A percentile compares a stretch with the other conserved stretches of the same genome.
Evolutionary conservation across 2,329 filamentous ascomycete species (phyloP).

Genomic region (Xylariaceae sp.): DNA sequence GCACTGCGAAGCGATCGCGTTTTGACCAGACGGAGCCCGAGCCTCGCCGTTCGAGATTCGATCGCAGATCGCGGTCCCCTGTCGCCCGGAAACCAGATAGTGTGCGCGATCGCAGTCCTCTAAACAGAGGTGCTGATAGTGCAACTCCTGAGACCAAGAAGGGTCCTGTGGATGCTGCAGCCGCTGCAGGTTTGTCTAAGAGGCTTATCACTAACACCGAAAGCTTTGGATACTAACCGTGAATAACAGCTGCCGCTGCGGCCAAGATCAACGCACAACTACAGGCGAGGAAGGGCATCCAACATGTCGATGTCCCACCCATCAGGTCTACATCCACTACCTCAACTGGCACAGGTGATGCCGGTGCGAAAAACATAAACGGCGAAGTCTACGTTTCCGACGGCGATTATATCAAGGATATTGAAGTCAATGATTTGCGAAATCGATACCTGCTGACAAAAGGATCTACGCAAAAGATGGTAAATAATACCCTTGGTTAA

Average conservation of each 20-base stretch:
- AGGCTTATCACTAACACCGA: constrained; percentile 1
- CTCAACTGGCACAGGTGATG: constrained; percentile 48
- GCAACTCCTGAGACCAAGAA: constrained; percentile 52
- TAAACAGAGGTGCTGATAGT: constrained; percentile 54
- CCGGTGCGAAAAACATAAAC: constrained; percentile 62
- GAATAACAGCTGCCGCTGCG: constrained; percentile 76
- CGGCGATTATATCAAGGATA: constrained; percentile 98
- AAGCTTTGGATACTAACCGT: constrained; percentile 33
- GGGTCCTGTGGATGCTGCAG: constrained; percentile 69
- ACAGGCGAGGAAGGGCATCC: constrained; percentile 85
- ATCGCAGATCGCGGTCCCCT: constrained; percentile 89
- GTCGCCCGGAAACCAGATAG: constrained; percentile 70
- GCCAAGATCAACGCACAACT: constrained; percentile 85
- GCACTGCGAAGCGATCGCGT: constrained; percentile 80
- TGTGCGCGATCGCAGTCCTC: constrained; percentile 81
- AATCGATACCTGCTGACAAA: constrained; percentile 98
- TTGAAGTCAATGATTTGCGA: constrained; percentile 96
- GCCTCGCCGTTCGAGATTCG: constrained; percentile 81
- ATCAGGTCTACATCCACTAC: constrained; percentile 66
- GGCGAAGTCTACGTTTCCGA: constrained; percentile 93
- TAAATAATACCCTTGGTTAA: constrained; percentile 80
- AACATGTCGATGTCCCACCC: constrained; percentile 88
- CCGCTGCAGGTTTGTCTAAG: constrained; percentile 72
- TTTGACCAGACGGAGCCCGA: constrained; percentile 93
- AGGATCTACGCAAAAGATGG: constrained; percentile 98